Evolutionary conservation across 2,329 filamentous ascomycete genomes (phyloP).

Genomic region (Claviceps sp.): DNA sequence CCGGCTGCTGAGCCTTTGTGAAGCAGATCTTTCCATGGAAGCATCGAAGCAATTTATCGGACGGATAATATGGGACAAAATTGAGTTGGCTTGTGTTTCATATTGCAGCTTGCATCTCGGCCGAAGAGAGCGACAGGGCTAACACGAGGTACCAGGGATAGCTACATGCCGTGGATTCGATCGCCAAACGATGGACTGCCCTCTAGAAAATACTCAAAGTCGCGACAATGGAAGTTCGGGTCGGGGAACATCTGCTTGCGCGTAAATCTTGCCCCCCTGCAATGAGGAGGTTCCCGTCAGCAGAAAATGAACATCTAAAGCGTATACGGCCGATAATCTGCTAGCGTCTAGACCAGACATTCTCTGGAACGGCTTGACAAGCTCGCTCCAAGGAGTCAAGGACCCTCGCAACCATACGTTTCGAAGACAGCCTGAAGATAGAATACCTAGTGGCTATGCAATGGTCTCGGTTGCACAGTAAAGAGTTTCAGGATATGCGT

Average conservation of each 20-base stretch:
- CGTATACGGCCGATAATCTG: neutral
- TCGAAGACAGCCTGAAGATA: neutral
- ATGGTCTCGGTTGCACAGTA: conserved; percentile 1
- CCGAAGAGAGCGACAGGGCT: conserved; percentile 4
- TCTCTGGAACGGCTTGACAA: neutral
- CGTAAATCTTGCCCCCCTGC: too few relatives aligned
- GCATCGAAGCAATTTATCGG: neutral
- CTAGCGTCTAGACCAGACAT: neutral
- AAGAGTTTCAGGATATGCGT: conserved; percentile 6
- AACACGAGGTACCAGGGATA: conserved; percentile 7
- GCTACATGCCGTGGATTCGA: neutral
- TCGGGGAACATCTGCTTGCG: neutral
- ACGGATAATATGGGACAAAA: neutral
- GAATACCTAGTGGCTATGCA: neutral
- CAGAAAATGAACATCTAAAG: neutral
- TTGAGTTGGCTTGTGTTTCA: conserved; percentile 1
- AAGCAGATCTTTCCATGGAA: neutral
- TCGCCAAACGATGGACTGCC: neutral
- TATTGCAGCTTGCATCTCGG: conserved; percentile 3
- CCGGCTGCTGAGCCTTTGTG: neutral
- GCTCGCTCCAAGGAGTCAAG: neutral
- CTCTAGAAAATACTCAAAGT: neutral
- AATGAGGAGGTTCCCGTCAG: neutral
- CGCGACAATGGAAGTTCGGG: neutral
- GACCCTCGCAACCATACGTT: neutral